Percentiles rank a stretch among this genome's conserved stretches.
These are phyloP conservation scores for Vaccinium darrowii DNA, from an alignment of 148 eudicot genomes.

Conservation along the genomic window DNA sequence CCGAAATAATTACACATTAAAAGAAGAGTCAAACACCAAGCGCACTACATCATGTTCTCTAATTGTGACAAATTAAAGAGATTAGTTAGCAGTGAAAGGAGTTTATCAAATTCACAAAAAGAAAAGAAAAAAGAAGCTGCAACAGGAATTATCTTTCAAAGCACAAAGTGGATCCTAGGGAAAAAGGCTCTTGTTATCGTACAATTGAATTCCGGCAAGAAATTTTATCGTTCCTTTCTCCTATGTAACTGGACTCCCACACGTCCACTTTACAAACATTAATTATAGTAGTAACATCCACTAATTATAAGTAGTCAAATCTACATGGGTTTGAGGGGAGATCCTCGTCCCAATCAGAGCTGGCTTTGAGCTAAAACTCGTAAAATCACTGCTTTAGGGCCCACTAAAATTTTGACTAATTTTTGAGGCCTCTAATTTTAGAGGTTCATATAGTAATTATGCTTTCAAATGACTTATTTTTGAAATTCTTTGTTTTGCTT, in stretches of 20 bases:
- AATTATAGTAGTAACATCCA: too few relatives aligned
- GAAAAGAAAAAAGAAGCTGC: neutral
- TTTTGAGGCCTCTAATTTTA: too few relatives aligned
- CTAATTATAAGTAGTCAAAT: neutral
- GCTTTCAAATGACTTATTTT: too few relatives aligned
- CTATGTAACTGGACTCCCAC: neutral
- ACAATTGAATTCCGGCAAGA: neutral
- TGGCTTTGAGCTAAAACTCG: too few relatives aligned
- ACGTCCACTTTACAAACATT: neutral
- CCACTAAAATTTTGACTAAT: too few relatives aligned
- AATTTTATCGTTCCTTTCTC: neutral
- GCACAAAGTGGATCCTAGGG: conserved; percentile 12
- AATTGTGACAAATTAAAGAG: neutral
- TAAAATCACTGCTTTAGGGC: too few relatives aligned
- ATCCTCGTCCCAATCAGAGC: neutral
- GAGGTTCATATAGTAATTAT: too few relatives aligned
- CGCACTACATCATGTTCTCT: neutral
- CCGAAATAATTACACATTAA: neutral
- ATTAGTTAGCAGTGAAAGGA: neutral
- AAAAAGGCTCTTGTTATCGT: neutral
- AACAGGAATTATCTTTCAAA: neutral
- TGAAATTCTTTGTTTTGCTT: too few relatives aligned
- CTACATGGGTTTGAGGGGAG: conserved; percentile 1
- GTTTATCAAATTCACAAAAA: neutral
- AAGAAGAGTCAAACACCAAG: conserved; percentile 9